Evolutionary conservation across 2,329 filamentous ascomycete genomes (phyloP).

Genomic region (Mollisiaceae sp.): DNA sequence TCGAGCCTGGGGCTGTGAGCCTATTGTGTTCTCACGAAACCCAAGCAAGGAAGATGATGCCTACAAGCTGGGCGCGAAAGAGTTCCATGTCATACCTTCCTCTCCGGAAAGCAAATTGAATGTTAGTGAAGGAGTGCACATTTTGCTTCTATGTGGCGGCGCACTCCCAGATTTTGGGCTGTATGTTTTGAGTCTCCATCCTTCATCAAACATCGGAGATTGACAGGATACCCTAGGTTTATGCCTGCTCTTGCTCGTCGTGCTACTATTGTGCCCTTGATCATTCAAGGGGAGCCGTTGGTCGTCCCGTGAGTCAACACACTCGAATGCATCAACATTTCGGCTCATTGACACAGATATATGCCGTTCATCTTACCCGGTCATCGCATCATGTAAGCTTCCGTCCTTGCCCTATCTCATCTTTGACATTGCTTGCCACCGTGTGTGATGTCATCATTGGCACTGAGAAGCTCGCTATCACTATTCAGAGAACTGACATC

Average conservation of each 20-base stretch:
- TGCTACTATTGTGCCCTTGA: constrained; percentile 26
- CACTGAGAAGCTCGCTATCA: too few species aligned
- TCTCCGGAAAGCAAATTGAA: constrained; percentile 3
- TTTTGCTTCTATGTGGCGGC: constrained; percentile 23
- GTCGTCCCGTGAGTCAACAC: constrained; percentile 19
- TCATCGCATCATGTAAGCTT: constrained; percentile 21
- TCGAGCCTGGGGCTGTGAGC: constrained; percentile 62
- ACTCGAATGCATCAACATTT: background rate
- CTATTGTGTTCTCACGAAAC: constrained; percentile 65
- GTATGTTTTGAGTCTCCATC: constrained; percentile 1
- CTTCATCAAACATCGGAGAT: background rate
- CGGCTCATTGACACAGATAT: constrained; percentile 14
- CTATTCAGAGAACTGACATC: background rate
- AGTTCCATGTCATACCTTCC: constrained; percentile 59
- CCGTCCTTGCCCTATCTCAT: background rate
- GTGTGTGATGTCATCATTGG: too few species aligned
- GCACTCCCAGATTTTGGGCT: constrained; percentile 21
- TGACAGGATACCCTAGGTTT: constrained; percentile 9
- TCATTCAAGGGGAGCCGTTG: constrained; percentile 24
- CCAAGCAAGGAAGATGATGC: constrained; percentile 62
- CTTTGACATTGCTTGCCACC: too few species aligned
- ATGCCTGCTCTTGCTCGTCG: constrained; percentile 21
- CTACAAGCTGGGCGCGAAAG: constrained; percentile 61
- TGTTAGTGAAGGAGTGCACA: constrained; percentile 15
- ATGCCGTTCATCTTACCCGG: constrained; percentile 27